Evolutionary conservation across 1,139 yeast species (phyloP), one percentile per base, ranked within the genome.

Genomic region (Casaregolazyma lundiana): DNA sequence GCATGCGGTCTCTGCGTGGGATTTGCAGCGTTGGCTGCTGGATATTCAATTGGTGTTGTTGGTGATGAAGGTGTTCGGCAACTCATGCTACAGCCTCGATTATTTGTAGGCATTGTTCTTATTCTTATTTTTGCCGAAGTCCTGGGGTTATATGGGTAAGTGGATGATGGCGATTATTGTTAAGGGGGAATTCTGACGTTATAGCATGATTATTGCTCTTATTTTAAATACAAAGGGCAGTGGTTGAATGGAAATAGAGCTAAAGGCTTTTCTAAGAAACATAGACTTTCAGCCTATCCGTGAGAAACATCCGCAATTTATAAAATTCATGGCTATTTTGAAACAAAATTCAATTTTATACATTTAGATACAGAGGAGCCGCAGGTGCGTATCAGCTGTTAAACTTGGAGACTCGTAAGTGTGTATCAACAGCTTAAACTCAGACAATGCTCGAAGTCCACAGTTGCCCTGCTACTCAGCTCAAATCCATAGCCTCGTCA

Each of bases 61-160:
- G 99, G 99, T 57, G 98, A 92, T 66, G 97, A 90, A 58, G 98
- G 98, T 65, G 97, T 92, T 46, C 84, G 98, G 67, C 95, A 90
- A 63, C 82, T 84, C 58, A 92, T 90, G 80, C 96, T 88, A 68
- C 97, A 92, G 72, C 97, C 97, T 56, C 81, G 97, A 69, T 77
- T 92, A 58, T 92, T 92, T 69, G 98, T 92, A 52, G 96, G 96
- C 50, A 76, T 76, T 63, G 54, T 58, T 30, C 50, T 57, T 48
- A 92, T 92, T 66, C 82, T 92, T 67, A 92, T 92, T 83, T 92
- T 92, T 69, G 96, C 97, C 43, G 97, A 92, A 76, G 98, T 92
- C 52, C 77, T 92, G 71, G 98, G 98, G 53, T 78, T 92, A 59
- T 92, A 92, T 68, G 98, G 98, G 46, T 40, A 37, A 40, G 84